Percentiles rank a stretch among this genome's conserved stretches.
Conservation (phyloP, 2,329 filamentous ascomycete species). For the Botrytis paeoniae region DNA sequence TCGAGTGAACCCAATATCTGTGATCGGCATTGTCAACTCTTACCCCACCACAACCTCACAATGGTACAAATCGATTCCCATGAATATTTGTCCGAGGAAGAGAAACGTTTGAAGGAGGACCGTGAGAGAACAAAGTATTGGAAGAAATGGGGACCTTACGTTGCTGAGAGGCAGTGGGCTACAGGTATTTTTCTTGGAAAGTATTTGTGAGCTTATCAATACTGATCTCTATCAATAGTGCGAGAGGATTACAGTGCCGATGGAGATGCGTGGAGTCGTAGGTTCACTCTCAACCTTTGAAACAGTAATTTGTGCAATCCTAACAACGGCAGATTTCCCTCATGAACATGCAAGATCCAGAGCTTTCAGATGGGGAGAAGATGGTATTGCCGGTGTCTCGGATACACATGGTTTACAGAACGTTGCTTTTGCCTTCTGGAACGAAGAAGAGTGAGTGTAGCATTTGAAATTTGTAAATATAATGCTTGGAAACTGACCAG, state of each 20-base stretch:
- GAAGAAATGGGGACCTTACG: conserved; percentile 97
- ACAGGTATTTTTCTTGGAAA: conserved; percentile 57
- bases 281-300: conserved; percentile 42
- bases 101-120: conserved; percentile 85
- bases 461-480: conserved; percentile 35
- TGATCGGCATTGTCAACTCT: conserved; percentile 4
- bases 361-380: conserved; percentile 92
- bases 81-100: conserved; percentile 85
- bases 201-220: conserved; percentile 13
- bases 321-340: conserved; percentile 69
- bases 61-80: conserved; percentile 92
- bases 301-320: conserved; percentile 19
- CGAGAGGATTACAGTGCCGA: conserved; percentile 87
- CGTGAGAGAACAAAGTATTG: conserved; percentile 82
- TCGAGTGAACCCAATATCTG: not conserved
- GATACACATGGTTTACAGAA: conserved; percentile 90
- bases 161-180: conserved; percentile 92
- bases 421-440: conserved; percentile 96
- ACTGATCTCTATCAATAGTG: conserved; percentile 49
- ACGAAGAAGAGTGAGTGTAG: conserved; percentile 80
- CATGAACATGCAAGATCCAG: conserved; percentile 88
- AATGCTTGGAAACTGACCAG: conserved; percentile 36
- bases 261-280: conserved; percentile 94
- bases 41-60: conserved; percentile 25
- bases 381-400: conserved; percentile 92